Conservation (phyloP, 345 rosid genomes). For the Microthlaspi erraticum region DNA sequence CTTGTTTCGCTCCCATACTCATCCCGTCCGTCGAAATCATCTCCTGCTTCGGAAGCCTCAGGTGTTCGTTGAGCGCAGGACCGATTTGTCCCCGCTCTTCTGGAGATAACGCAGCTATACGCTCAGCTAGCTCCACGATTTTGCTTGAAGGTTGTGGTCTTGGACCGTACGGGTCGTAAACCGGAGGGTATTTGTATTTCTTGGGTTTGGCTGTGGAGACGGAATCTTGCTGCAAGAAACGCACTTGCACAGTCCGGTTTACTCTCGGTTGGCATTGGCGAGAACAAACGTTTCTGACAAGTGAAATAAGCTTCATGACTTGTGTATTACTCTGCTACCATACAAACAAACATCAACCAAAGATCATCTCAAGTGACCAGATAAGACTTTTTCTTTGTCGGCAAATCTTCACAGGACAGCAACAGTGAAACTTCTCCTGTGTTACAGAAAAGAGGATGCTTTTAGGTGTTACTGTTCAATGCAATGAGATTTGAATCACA, state of each 20-base stretch:
- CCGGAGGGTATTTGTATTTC: slow-evolving; percentile 45
- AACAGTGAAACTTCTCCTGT: slow-evolving; percentile 27
- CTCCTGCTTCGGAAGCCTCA: slow-evolving; percentile 42
- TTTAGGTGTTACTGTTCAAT: neutral
- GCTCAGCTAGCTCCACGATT: slow-evolving; percentile 47
- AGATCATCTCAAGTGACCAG: slow-evolving; percentile 22
- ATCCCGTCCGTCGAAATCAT: slow-evolving; percentile 41
- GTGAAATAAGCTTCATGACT: slow-evolving; percentile 47
- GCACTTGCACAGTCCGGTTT: slow-evolving; percentile 37
- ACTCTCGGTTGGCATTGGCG: slow-evolving; percentile 22
- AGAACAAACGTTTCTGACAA: slow-evolving; percentile 31
- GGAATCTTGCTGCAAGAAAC: slow-evolving; percentile 46
- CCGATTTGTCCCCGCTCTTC: slow-evolving; percentile 45
- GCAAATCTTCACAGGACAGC: neutral
- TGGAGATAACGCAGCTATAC: slow-evolving; percentile 42
- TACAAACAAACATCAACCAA: slow-evolving; percentile 22
- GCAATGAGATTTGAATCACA: neutral
- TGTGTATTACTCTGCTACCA: slow-evolving; percentile 18
- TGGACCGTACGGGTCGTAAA: slow-evolving; percentile 48
- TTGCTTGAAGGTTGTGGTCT: slow-evolving; percentile 45
- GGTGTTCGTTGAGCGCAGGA: slow-evolving; percentile 43
- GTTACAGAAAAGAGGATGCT: slow-evolving; percentile 11
- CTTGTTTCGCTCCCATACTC: slow-evolving; percentile 36
- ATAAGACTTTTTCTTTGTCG: neutral
- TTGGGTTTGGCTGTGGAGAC: slow-evolving; percentile 36